A percentile compares a stretch with the other conserved stretches of the same genome.
Evolutionary conservation across 2,329 filamentous ascomycete genomes (phyloP).

Genomic region (Hypoxylon sp.): DNA sequence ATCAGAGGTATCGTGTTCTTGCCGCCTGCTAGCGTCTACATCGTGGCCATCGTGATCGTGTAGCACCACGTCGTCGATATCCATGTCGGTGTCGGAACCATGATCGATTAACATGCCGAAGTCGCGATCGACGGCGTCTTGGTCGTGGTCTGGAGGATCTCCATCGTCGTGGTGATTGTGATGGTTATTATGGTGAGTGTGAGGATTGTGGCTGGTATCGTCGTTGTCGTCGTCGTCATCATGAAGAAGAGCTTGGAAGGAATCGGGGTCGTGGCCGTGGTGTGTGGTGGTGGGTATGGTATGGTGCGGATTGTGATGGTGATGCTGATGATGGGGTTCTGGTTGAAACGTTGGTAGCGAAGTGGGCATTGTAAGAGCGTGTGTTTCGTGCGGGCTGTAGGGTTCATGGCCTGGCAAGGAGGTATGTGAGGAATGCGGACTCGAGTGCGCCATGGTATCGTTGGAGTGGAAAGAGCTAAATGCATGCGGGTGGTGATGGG

Average conservation of each 20-base stretch:
- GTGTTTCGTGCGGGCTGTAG: conserved; percentile 38
- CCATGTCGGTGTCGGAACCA: conserved; percentile 37
- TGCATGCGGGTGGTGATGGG: conserved; percentile 41
- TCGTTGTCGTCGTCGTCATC: conserved; percentile 40
- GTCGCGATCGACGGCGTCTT: conserved; percentile 42
- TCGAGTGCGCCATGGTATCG: conserved; percentile 24
- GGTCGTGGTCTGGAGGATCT: conserved; percentile 10
- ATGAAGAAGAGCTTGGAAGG: conserved; percentile 63
- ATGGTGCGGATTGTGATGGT: conserved; percentile 29
- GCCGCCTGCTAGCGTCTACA: not conserved
- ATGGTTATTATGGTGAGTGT: conserved; percentile 19
- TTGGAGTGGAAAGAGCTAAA: conserved; percentile 49
- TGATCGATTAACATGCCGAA: conserved; percentile 46
- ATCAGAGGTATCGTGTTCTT: not conserved
- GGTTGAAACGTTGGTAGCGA: conserved; percentile 11
- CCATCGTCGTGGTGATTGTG: conserved; percentile 13
- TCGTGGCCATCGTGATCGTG: conserved; percentile 9
- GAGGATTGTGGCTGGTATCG: not conserved
- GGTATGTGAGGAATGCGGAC: conserved; percentile 31
- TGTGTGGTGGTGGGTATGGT: too few species aligned
- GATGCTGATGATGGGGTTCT: conserved; percentile 43
- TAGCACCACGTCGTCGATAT: conserved; percentile 25
- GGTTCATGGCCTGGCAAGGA: conserved; percentile 30
- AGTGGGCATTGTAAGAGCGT: conserved; percentile 15
- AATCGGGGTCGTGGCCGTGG: conserved; percentile 57